Base-by-base conservation (phyloP, 2,329 filamentous ascomycete genomes). In the Neonectria hederae region DNA sequence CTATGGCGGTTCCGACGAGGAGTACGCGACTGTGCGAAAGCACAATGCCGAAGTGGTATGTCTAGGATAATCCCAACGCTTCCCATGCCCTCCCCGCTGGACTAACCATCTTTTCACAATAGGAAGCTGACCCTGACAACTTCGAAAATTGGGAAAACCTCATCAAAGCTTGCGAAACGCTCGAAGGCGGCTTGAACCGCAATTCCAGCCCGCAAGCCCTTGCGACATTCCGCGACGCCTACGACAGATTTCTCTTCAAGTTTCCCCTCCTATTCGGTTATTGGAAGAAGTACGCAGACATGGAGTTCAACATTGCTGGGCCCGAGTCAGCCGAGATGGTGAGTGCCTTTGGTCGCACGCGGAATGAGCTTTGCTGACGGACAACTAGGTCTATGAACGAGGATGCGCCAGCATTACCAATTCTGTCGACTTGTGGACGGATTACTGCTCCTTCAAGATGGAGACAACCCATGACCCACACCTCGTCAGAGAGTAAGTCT, bases 401-500 rank as follows among this genome's bases (percentile, higher is more conserved):
- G 96, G 96, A 71, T 92, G 97, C 74, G 93, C 94, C 46, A 96
- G 93, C 81, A 94, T 98, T 75, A 91, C 92, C 60, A 93, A 92
- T 76, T 98, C 95, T 38, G 94, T 97, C 75, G 96, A 99, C 78
- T 85, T 99, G 65, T 99, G 96, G 96, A 92, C 93, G 57, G 94
- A 97, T 75, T 99, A 97, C 83, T 98, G 95, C 83, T 88, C 90
- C 75, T 98, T 98, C 88, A 98, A 98, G 81, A 94, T 96, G 83
- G 94, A 98, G 79, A 98, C 96, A 62, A 96, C 92, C 73, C 96
- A 99, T 82, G 94, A 97, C 78, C 88, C 93, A 75, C 92, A 97
- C 78, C 87, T 97, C 81, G 97, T 97, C 83, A 91, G 96, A 97
- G 96, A 98, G 96, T 99, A 97, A 98, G 96, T 98, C 87, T 83